Evolutionary conservation across 176 grass and related monocot genomes (phyloP).

Genomic region (Rhynchospora pubera): DNA sequence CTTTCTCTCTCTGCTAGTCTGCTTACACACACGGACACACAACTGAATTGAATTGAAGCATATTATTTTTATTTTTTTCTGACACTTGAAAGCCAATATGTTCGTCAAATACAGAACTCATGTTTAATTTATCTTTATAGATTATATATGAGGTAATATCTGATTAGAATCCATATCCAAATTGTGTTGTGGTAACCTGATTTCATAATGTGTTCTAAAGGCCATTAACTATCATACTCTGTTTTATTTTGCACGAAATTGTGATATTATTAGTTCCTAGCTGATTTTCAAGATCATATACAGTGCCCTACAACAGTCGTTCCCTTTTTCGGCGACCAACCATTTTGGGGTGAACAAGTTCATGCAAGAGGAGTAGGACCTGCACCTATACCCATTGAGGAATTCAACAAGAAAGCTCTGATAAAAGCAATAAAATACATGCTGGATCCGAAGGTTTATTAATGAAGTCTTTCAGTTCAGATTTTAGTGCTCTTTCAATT

Average conservation of each 20-base stretch:
- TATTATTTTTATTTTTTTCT: background rate
- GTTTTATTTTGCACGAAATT: background rate
- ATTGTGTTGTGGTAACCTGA: background rate
- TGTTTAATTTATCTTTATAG: too few relatives aligned
- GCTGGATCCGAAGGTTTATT: conserved; percentile 50
- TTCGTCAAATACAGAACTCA: too few relatives aligned
- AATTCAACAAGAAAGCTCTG: conserved; percentile 62
- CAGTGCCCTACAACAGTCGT: conserved; percentile 97
- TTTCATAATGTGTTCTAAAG: background rate
- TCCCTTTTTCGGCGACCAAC: conserved; percentile 95
- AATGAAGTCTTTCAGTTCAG: background rate
- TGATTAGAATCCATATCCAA: background rate
- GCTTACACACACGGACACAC: background rate
- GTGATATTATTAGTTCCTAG: background rate
- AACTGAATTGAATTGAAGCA: background rate
- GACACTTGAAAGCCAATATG: too few relatives aligned
- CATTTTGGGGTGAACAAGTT: conserved; percentile 88
- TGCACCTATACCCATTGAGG: conserved; percentile 69
- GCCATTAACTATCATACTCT: background rate
- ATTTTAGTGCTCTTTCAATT: background rate
- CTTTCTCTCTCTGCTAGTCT: background rate
- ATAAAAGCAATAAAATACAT: conserved; percentile 80
- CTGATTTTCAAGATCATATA: conserved; percentile 14
- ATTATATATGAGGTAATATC: too few relatives aligned
- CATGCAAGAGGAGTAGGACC: conserved; percentile 75